phyloP scores from a whole-genome alignment of 768 basidiomycete species.

The Suillus variegatus region DNA sequence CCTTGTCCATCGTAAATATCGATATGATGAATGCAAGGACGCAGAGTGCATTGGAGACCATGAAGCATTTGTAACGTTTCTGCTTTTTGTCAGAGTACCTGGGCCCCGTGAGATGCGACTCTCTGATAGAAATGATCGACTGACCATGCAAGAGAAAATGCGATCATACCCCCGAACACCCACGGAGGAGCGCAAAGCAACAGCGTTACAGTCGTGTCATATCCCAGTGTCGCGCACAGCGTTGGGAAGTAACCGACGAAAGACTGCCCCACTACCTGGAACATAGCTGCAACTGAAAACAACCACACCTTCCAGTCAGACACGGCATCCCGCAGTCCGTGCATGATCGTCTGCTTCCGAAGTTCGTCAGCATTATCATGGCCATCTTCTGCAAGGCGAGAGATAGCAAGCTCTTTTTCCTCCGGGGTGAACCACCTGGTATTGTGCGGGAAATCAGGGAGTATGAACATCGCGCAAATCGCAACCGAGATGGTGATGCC shows the following conservation, averaged over 20 bases:
- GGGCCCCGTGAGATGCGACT: not conserved
- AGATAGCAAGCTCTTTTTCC: conserved; percentile 32
- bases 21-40: not conserved
- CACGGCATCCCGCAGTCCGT: conserved; percentile 57
- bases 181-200: not conserved
- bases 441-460: conserved; percentile 39
- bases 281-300: conserved; percentile 56
- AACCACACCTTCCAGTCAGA: conserved; percentile 83
- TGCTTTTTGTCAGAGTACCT: not conserved
- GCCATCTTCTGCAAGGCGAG: conserved; percentile 35
- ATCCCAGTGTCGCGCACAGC: not conserved
- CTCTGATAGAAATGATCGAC: not conserved
- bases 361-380: conserved; percentile 51
- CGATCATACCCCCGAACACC: not conserved
- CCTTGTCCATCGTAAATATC: not conserved
- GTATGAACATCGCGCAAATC: conserved; percentile 33
- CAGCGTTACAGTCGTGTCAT: not conserved
- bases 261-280: not conserved
- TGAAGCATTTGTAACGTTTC: not conserved
- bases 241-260: not conserved
- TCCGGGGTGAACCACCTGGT: conserved; percentile 32
- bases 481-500: conserved; percentile 35
- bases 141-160: not conserved
- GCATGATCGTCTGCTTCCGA: conserved; percentile 23
- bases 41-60: not conserved